A percentile compares a stretch with the other conserved stretches of the same genome.
These are phyloP conservation scores for Mycena kentingensis DNA, from an alignment of 768 basidiomycete species.

Conservation along the genomic window DNA sequence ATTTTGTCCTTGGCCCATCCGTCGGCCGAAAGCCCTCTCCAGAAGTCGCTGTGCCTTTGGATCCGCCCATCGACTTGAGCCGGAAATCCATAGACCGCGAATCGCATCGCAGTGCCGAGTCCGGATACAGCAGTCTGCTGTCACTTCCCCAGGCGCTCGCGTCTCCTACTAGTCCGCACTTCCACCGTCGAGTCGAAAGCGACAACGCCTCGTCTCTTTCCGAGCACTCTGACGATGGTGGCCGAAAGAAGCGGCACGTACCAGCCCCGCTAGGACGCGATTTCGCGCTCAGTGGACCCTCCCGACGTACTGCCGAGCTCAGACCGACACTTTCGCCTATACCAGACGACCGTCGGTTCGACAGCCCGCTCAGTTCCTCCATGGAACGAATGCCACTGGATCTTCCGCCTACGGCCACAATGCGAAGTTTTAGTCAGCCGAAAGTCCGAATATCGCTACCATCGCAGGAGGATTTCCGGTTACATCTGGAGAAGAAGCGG, in stretches of 20 bases:
- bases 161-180: constrained; percentile 48
- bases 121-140: constrained; percentile 43
- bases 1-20: constrained; percentile 42
- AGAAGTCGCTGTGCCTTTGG: constrained; percentile 59
- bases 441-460: constrained; percentile 32
- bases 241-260: constrained; percentile 11
- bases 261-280: constrained; percentile 16
- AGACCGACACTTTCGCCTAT: constrained; percentile 8
- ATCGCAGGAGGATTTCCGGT: constrained; percentile 26
- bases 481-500: constrained; percentile 35
- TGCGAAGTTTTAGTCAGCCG: constrained; percentile 12
- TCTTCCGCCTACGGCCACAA: constrained; percentile 15
- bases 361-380: not conserved
- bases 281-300: constrained; percentile 5
- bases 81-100: constrained; percentile 49
- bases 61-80: constrained; percentile 52
- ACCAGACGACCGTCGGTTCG: constrained; percentile 4
- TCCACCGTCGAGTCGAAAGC: constrained; percentile 45
- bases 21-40: constrained; percentile 39
- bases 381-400: constrained; percentile 3
- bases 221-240: constrained; percentile 35
- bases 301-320: not conserved
- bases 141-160: constrained; percentile 34
- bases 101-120: constrained; percentile 48
- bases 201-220: constrained; percentile 52